Conservation (phyloP, 257 asterid genomes). For the Fraxinus anomala region DNA sequence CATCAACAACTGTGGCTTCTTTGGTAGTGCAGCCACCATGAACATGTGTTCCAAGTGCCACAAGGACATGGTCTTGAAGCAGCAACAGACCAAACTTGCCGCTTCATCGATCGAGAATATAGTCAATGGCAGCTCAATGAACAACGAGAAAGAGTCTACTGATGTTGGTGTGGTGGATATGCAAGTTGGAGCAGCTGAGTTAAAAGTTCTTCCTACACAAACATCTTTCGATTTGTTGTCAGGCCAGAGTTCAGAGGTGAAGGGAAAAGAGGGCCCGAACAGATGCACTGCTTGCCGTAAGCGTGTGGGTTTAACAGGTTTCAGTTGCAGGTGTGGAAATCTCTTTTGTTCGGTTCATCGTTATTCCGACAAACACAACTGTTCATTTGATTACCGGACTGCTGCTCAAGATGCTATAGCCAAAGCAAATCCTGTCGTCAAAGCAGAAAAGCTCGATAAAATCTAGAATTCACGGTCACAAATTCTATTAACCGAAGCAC, state of each 20-base stretch:
- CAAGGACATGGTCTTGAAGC: conserved; percentile 49
- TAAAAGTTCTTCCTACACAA: conserved; percentile 31
- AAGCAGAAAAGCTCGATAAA: conserved; percentile 60
- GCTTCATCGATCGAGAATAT: conserved; percentile 56
- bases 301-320: conserved; percentile 64
- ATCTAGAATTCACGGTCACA: conserved; percentile 30
- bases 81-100: conserved; percentile 51
- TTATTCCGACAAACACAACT: conserved; percentile 63
- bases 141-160: conserved; percentile 35
- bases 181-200: conserved; percentile 29
- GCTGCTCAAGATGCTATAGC: conserved; percentile 62
- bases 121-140: conserved; percentile 45
- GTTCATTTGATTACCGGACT: conserved; percentile 52
- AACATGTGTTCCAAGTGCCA: conserved; percentile 68
- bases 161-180: conserved; percentile 20
- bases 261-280: conserved; percentile 47
- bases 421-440: conserved; percentile 55
- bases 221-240: conserved; percentile 27
- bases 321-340: conserved; percentile 55
- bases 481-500: conserved; percentile 15
- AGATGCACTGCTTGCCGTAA: conserved; percentile 56
- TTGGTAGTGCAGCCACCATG: conserved; percentile 64
- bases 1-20: conserved; percentile 66
- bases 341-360: conserved; percentile 58
- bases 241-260: conserved; percentile 35